Percentiles rank a stretch among this genome's conserved stretches.
These are phyloP conservation scores for Phytophthora europaea DNA, from an alignment of 352 stramenopile genomes.

Conservation along the genomic window DNA sequence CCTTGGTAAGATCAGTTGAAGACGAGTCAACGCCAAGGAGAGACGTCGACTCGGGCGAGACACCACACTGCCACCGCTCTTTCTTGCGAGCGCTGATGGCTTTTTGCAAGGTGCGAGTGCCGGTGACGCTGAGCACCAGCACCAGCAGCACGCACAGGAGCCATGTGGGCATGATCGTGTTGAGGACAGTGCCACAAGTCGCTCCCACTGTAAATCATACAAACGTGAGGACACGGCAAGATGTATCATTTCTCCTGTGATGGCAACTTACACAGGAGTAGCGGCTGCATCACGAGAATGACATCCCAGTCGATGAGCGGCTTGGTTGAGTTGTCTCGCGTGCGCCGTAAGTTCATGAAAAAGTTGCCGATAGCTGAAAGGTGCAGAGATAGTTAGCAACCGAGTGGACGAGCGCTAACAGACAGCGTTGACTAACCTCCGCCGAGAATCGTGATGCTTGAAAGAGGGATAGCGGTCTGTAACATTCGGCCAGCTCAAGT, in stretches of 20 bases:
- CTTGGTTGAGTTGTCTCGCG: conserved; percentile 88
- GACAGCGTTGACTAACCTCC: conserved; percentile 43
- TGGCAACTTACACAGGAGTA: conserved; percentile 71
- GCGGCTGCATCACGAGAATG: conserved; percentile 97
- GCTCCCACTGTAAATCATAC: conserved; percentile 54
- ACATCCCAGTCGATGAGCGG: conserved; percentile 98
- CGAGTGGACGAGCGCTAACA: neutral
- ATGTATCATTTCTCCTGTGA: conserved; percentile 3
- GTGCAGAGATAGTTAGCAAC: neutral
- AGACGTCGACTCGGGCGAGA: conserved; percentile 24
- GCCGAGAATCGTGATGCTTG: conserved; percentile 97
- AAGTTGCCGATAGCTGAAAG: conserved; percentile 91
- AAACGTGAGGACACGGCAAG: conserved; percentile 2
- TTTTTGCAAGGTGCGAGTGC: conserved; percentile 91
- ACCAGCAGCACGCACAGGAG: conserved; percentile 93
- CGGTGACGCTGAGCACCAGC: conserved; percentile 88
- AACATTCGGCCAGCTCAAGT: neutral
- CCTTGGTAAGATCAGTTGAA: conserved; percentile 19
- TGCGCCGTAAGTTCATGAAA: conserved; percentile 91
- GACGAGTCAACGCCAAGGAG: conserved; percentile 21
- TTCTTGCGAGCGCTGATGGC: conserved; percentile 89
- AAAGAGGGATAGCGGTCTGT: conserved; percentile 94
- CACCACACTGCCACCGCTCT: conserved; percentile 75
- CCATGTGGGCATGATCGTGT: conserved; percentile 92
- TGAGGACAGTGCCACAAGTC: conserved; percentile 91